Evolutionary conservation across 2,329 filamentous ascomycete genomes (phyloP), one percentile per base, ranked within the genome.

Genomic region (Aulographum hederae): DNA sequence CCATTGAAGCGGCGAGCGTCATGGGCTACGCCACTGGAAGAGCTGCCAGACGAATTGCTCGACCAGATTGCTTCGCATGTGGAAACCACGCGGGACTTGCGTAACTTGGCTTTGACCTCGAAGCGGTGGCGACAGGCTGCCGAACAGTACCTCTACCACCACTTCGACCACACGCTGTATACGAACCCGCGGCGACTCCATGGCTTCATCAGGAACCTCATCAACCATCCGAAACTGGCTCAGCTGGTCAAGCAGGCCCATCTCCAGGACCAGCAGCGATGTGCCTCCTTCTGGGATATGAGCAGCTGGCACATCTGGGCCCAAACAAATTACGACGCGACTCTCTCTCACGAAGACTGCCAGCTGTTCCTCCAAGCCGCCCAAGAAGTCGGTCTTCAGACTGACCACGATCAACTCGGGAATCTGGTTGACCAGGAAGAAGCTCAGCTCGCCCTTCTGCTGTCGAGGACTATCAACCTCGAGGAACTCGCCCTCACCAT

Each of bases 291-390:
- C 18, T 30, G 20, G 14, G 31, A 36, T 18, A 21, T 33, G 13
- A 29, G 31, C 23, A 33, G 23, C 18, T 36, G 34, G 34, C 17
- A 14, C 3, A 18, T 16, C 8, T 36, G 34, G 34, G 34, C 34
- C 3, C 19, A 17, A 8, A 25, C 18, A 15, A 29, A 33, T 6
- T 36, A 36, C 34, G 18, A 30, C 18, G 25, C 31, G 6, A 13
- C 21, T 6, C 15, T 36, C 3, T 13, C 23, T 10, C 17, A 27
- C 11, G 30, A 33, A 19, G 34, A 36, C 16, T 6, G 18, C 10
- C 14, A 12, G 8, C 6, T 17, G n/a, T 36, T 36, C 31, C 20
- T 29, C n/a, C 6, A 17, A 10, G 34, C 31, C 12, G 31, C 31
- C 2, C 16, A 26, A 6, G 15, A 18, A 11, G 6, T 33, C 18